These are phyloP conservation scores for Capsella rubella DNA, from an alignment of 441 rosid genomes.

Conservation along the genomic window DNA sequence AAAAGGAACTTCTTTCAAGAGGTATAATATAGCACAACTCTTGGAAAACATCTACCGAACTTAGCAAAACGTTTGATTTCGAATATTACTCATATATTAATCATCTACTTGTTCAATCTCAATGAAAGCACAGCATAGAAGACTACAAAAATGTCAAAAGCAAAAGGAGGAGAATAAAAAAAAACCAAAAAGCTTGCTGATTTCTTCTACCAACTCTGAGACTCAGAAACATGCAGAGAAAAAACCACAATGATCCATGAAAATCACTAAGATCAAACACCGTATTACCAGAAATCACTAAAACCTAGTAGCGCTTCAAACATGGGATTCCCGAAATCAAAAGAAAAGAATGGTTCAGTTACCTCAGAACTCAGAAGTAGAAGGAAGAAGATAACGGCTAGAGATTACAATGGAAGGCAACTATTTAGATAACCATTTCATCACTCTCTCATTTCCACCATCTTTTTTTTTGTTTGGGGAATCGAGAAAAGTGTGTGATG, in stretches of 20 bases:
- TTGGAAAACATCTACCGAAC: neutral
- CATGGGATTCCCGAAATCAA: neutral
- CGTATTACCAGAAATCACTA: no score
- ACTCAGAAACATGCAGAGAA: neutral
- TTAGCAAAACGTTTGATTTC: neutral
- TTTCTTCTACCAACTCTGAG: conserved; percentile 1
- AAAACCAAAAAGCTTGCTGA: neutral
- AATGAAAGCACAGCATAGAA: neutral
- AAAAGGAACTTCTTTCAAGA: neutral
- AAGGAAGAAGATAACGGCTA: neutral
- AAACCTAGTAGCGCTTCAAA: neutral
- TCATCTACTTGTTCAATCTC: neutral
- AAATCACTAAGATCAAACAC: no score
- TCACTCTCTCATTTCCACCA: no score
- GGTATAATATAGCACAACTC: neutral
- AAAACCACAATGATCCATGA: neutral
- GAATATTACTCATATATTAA: neutral
- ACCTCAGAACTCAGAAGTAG: neutral
- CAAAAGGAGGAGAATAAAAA: neutral
- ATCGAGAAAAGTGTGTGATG: no score
- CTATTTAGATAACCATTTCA: neutral
- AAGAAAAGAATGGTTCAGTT: neutral
- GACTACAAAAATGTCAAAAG: neutral
- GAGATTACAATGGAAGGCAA: neutral
- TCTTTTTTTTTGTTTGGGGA: no score